Evolutionary conservation across 1,284 basidiomycete genomes (phyloP).

Genomic region (Singerocomus inundabilis): DNA sequence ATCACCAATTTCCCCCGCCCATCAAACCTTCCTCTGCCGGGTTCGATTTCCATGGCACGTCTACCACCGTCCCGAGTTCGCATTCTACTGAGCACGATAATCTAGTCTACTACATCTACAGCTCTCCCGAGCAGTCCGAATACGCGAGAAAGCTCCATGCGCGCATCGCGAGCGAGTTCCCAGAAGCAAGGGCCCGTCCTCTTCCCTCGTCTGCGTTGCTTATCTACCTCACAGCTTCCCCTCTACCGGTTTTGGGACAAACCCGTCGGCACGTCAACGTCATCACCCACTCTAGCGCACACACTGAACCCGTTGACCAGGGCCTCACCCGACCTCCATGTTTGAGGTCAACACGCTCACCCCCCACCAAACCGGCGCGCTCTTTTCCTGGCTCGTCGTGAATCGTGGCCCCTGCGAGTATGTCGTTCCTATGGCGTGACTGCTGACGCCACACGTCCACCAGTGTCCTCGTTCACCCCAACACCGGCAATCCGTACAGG

Average conservation of each 20-base stretch:
- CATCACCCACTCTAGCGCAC: background rate
- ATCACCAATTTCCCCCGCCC: conserved; percentile 53
- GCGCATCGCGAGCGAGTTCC: conserved; percentile 65
- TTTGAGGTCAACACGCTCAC: conserved; percentile 41
- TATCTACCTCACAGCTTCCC: conserved; percentile 45
- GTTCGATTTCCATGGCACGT: conserved; percentile 68
- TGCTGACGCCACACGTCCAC: conserved; percentile 2
- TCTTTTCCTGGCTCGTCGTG: conserved; percentile 41
- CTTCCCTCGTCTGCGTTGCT: background rate
- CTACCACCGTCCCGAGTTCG: too few species aligned
- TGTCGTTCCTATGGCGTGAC: background rate
- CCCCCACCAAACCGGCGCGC: conserved; percentile 41
- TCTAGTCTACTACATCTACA: conserved; percentile 62
- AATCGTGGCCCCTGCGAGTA: conserved; percentile 41
- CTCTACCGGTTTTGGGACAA: conserved; percentile 65
- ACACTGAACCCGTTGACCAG: conserved; percentile 18
- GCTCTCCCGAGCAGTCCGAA: conserved; percentile 43
- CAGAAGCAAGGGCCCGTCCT: conserved; percentile 48
- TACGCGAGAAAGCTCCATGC: conserved; percentile 64
- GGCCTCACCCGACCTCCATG: conserved; percentile 42
- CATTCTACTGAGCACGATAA: background rate
- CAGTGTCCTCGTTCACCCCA: conserved; percentile 73
- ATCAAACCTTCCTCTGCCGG: conserved; percentile 49
- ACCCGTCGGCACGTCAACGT: conserved; percentile 48
- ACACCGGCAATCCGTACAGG: conserved; percentile 54